A percentile compares a stretch with the other conserved stretches of the same genome.
phyloP scores from a whole-genome alignment of 2,329 filamentous ascomycete species.

The Colletotrichum spinosum region DNA sequence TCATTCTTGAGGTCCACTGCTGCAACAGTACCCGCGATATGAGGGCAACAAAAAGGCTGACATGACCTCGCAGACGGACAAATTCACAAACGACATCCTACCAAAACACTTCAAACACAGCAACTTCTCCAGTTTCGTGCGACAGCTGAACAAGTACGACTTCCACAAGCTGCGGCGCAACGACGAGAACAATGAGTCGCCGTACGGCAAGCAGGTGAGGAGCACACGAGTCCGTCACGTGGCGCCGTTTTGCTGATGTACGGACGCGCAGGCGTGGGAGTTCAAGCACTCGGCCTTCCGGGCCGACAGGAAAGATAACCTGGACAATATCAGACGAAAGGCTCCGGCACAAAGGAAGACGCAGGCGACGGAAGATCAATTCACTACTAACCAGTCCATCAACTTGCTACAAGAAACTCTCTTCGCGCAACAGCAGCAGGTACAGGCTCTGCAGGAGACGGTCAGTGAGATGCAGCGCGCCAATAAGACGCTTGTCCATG shows the following conservation, averaged over 20 bases:
- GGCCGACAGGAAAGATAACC: constrained; percentile 92
- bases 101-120: constrained; percentile 99
- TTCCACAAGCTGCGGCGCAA: constrained; percentile 98
- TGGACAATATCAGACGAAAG: constrained; percentile 97
- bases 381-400: constrained; percentile 87
- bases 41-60: constrained; percentile 2
- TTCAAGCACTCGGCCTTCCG: constrained; percentile 98
- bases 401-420: constrained; percentile 89
- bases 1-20: constrained; percentile 86
- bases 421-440: constrained; percentile 90
- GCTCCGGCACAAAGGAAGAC: constrained; percentile 89
- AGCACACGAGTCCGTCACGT: neutral
- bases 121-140: constrained; percentile 97
- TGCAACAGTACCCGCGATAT: neutral
- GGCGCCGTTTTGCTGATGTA: constrained; percentile 9
- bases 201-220: constrained; percentile 81
- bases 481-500: constrained; percentile 71
- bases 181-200: constrained; percentile 84
- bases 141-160: constrained; percentile 96
- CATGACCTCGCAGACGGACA: constrained; percentile 78
- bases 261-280: constrained; percentile 78
- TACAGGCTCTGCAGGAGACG: constrained; percentile 86
- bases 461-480: constrained; percentile 80
- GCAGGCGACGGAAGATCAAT: constrained; percentile 74
- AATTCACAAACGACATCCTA: constrained; percentile 96